Base-by-base conservation (phyloP, 2,329 filamentous ascomycete species). In the Neonectria magnoliae region DNA sequence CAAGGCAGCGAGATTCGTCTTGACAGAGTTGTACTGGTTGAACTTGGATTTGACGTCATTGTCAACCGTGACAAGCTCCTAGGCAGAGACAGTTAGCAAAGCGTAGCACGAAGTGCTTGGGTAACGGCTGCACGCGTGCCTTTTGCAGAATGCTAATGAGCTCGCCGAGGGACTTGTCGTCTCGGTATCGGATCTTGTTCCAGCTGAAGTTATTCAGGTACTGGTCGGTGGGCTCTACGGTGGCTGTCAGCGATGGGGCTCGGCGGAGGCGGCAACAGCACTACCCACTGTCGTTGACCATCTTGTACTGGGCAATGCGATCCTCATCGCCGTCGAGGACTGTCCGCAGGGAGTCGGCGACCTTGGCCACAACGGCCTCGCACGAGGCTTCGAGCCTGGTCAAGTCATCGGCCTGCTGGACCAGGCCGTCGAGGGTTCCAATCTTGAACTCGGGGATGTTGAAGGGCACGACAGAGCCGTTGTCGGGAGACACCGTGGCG, bases 121-220 rank as follows among this genome's bases (percentile, higher is more conserved):
- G 29, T 2, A 42, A 41, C 13, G 45, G 27, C 29, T 22, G 22
- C 7, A 52, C n/a, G 20, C 57, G 27, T 72, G 93, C 93, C 88
- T 97, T 98, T 77, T 97, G 93, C 63, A 99, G 83, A 44, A 90
- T 90, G 78, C 94, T 92, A 73, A 98, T 91, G 64, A 98, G 85
- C 76, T 98, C 95, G 60, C 89, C 87, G 66, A 99, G 87, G 55
- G 95, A 88, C 79, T 95, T 97, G 80, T 99, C 96, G 67, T 93
- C 91, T 74, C 96, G 90, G 81, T 98, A 99, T 78, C 97, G 96
- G 81, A 97, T 93, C 81, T 96, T 98, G 83, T 98, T 98, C 96
- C 96, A 99, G 70, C 89, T 87, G 81, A 98, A 99, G 60, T 87
- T 90, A 76, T 90, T 89, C 50, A 99, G 84, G 78, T 98, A 99